phyloP scores from a whole-genome alignment of 2,329 filamentous ascomycete genomes.

The Cladophialophora bantiana region DNA sequence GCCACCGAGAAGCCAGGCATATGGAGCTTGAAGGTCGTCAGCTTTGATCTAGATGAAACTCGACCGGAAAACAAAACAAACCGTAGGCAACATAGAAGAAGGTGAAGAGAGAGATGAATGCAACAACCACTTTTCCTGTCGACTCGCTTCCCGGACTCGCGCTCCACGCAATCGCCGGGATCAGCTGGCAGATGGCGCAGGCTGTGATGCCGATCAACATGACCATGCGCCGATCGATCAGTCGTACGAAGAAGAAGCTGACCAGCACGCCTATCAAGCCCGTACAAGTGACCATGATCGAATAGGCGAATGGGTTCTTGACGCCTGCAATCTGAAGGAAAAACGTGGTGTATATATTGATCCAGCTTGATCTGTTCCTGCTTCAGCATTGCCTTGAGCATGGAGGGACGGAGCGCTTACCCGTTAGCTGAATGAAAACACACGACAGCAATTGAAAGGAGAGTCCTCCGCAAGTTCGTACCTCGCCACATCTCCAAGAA shows the following conservation, averaged over 20 bases:
- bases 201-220: conserved; percentile 29
- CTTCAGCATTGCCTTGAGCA: background rate
- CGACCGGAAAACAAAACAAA: background rate
- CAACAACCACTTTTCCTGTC: conserved; percentile 30
- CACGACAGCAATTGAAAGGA: conserved; percentile 31
- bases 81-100: conserved; percentile 34
- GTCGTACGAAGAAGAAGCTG: conserved; percentile 34
- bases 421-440: conserved; percentile 35
- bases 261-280: conserved; percentile 30
- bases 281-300: conserved; percentile 29
- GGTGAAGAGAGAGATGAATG: conserved; percentile 30
- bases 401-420: conserved; percentile 3
- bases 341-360: conserved; percentile 30
- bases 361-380: conserved; percentile 26
- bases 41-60: background rate
- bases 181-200: conserved; percentile 29
- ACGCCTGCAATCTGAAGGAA: conserved; percentile 30
- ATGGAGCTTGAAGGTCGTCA: conserved; percentile 22
- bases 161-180: conserved; percentile 32
- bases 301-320: conserved; percentile 29
- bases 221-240: conserved; percentile 29
- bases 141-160: conserved; percentile 20
- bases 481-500: conserved; percentile 35
- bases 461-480: conserved; percentile 27
- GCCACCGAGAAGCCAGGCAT: conserved; percentile 51